These are phyloP conservation scores for Scopulariopsis brevicaulis DNA, from an alignment of 2,329 filamentous ascomycete genomes.

Conservation along the genomic window DNA sequence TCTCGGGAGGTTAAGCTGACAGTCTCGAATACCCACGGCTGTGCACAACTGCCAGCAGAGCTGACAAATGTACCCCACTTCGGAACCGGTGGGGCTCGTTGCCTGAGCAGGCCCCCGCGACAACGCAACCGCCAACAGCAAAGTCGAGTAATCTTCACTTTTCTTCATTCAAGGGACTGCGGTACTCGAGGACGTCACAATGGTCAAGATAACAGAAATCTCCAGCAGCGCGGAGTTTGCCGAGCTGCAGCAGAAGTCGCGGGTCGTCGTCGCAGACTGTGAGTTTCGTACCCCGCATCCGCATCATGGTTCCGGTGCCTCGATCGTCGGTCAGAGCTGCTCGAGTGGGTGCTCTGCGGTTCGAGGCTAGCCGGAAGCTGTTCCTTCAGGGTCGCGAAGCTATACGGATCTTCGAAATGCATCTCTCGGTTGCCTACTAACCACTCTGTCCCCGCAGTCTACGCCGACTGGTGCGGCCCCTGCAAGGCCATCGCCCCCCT, in stretches of 20 bases:
- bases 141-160: not conserved
- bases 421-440: not conserved
- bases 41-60: not conserved
- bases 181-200: not conserved
- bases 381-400: not conserved
- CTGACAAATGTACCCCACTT: not conserved
- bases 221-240: conserved; percentile 52
- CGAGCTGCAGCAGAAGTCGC: conserved; percentile 56
- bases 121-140: conserved; percentile 1
- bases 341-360: not conserved
- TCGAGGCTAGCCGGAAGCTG: not conserved
- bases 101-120: not conserved
- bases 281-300: conserved; percentile 29
- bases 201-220: conserved; percentile 12
- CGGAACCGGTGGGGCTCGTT: not conserved
- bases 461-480: conserved; percentile 75
- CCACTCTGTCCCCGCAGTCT: conserved; percentile 45
- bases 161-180: not conserved
- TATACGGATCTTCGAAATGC: not conserved
- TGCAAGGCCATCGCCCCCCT: conserved; percentile 76
- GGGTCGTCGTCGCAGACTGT: conserved; percentile 84
- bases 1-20: not conserved
- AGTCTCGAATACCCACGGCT: not conserved
- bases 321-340: not conserved
- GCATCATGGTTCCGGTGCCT: not conserved